phyloP scores from a whole-genome alignment of 2,329 filamentous ascomycete genomes.

The Thermoascus crustaceus region DNA sequence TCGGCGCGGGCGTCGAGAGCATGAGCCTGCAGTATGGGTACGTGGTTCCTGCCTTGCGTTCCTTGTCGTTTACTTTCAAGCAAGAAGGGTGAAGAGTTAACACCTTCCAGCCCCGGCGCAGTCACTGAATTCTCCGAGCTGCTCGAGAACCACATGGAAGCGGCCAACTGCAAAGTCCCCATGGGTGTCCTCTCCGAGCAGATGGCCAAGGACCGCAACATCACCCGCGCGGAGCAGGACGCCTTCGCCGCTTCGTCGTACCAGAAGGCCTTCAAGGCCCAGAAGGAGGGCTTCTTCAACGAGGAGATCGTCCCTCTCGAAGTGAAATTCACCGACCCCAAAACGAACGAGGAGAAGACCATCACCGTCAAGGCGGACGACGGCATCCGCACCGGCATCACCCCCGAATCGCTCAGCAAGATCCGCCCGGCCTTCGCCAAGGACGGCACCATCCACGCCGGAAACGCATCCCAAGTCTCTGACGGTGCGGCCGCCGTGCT shows the following conservation, averaged over 20 bases:
- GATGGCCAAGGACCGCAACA: constrained; percentile 79
- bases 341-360: constrained; percentile 75
- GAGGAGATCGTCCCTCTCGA: constrained; percentile 83
- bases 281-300: constrained; percentile 81
- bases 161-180: constrained; percentile 93
- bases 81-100: background rate
- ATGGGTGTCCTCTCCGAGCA: constrained; percentile 92
- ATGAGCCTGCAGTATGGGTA: constrained; percentile 91
- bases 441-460: constrained; percentile 88
- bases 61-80: background rate
- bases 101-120: constrained; percentile 56
- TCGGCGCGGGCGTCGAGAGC: constrained; percentile 92
- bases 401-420: constrained; percentile 79
- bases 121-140: constrained; percentile 89
- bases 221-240: constrained; percentile 69
- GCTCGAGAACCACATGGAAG: constrained; percentile 69
- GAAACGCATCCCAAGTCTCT: constrained; percentile 91
- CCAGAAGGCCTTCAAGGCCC: constrained; percentile 79
- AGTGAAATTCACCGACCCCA: constrained; percentile 82
- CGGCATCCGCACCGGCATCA: constrained; percentile 77
- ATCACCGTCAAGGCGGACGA: constrained; percentile 81
- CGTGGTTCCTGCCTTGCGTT: constrained; percentile 19
- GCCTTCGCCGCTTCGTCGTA: constrained; percentile 91
- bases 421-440: constrained; percentile 85
- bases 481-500: constrained; percentile 93